Evolutionary conservation across 2,329 filamentous ascomycete species (phyloP), one percentile per base, ranked within the genome.

Genomic region (Ceratocystiopsis brevicomis): DNA sequence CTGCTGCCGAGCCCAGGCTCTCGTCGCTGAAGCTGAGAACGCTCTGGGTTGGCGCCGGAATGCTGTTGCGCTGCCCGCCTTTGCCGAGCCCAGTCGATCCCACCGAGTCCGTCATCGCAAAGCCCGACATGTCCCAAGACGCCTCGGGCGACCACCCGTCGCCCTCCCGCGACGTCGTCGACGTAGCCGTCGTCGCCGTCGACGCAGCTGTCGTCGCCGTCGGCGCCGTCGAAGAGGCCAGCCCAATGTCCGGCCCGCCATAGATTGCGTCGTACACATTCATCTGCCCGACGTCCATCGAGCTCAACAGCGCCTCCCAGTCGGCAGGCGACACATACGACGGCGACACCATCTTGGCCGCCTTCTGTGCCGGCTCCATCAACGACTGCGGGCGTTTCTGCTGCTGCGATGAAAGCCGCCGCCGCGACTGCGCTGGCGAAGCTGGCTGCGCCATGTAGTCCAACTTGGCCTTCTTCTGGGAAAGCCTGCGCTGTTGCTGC

Each of bases 191-290:
- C 18, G 67, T 62, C 33, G 66, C 61, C 4, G 43, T 38, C 19
- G 19, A 4, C 6, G 19, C 19, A 6, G 19, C 6, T 21, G 19
- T 21, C 6, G 19, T 21, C 6, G 19, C 19, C 19, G 19, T 21
- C 6, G 19, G 19, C 13, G 40, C 44, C 1, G 43, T 37, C 8
- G 44, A 41, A 32, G 68, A 56, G 4, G 61, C 62, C 48, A 64
- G 59, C 6, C 25, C 25, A 39, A 65, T 66, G 11, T 70, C 13
- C 12, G 33, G 68, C 0, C 80, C 80, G 35, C 81, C 81, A 51
- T 86, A 86, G 44, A 85, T 84, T 37, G 78, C 78, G 54, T 85
- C 79, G 58, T 84, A 90, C n/a, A 92, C 79, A 54, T 88, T 92
- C 43, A 78, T 74, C 50, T 79, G 71, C 1, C 83, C 83, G 34